Evolutionary conservation across 108 stramenopile genomes (phyloP), one percentile per base, ranked within the genome.

Genomic region (Epipyxis sp.): DNA sequence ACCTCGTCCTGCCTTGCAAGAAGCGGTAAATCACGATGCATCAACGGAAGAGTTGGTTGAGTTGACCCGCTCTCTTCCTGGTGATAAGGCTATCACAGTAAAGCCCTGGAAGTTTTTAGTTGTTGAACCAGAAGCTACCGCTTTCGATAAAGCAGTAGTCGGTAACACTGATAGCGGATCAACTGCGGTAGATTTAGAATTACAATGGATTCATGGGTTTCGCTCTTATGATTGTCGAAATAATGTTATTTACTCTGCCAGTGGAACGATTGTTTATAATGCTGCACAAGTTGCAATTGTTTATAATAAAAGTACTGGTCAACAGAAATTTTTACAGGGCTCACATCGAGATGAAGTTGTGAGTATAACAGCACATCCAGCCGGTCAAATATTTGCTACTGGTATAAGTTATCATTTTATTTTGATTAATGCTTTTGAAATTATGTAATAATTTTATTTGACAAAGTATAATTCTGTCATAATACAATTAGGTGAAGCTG

Each of bases 351-450:
- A 74, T 42, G 71, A 74, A 32, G 42, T 74, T 3, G 43, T 74
- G 6, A 25, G 71, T 6, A 74, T 74, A 10, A 42, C 13, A 10
- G 34, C 34, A n/a, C 71, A 74, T 37, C 71, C 71, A 6, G 34
- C 71, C 6, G 71, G 71, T 42, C 71, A 74, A 57, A 74, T 74
- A 10, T 74, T 74, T 42, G 71, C 71, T 10, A 74, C 71, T 27
- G 61, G 61, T n/a, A n/a, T n/a, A n/a, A n/a, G n/a, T n/a, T n/a
- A n/a, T n/a, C n/a, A n/a, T n/a, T n/a, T n/a, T n/a, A n/a, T n/a
- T n/a, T n/a, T n/a, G n/a, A n/a, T n/a, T n/a, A n/a, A n/a, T n/a
- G n/a, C n/a, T n/a, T n/a, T n/a, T n/a, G n/a, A n/a, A n/a, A n/a
- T n/a, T n/a, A n/a, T n/a, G n/a, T n/a, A n/a, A n/a, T n/a, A n/a